These are phyloP conservation scores for Umbelopsis ramanniana DNA, from an alignment of 192 early-diverging fungal species.

Conservation along the genomic window DNA sequence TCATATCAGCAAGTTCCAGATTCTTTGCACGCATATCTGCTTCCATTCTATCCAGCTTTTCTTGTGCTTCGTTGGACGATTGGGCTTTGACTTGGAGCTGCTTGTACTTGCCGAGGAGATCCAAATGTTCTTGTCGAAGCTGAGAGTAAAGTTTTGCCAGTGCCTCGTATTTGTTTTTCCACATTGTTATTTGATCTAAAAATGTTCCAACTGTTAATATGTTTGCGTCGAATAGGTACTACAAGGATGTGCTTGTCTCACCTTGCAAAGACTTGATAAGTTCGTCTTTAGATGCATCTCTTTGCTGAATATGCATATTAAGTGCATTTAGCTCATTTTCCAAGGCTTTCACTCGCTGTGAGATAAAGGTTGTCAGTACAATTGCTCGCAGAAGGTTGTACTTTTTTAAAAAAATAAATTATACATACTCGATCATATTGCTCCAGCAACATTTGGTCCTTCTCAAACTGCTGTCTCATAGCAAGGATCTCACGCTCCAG, in stretches of 20 bases:
- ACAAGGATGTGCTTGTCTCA: conserved; percentile 27
- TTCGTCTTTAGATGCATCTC: conserved; percentile 83
- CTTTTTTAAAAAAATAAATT: background rate
- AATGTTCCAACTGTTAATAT: background rate
- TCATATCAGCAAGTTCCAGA: conserved; percentile 83
- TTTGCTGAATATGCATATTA: conserved; percentile 69
- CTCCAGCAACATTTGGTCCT: conserved; percentile 81
- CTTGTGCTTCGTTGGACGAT: conserved; percentile 82
- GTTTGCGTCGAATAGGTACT: background rate
- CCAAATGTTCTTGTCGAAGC: conserved; percentile 93
- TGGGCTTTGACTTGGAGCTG: conserved; percentile 80
- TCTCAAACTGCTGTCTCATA: conserved; percentile 75
- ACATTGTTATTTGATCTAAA: conserved; percentile 89
- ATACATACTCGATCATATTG: conserved; percentile 80
- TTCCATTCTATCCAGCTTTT: conserved; percentile 81
- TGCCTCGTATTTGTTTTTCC: conserved; percentile 98
- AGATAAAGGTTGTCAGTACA: background rate
- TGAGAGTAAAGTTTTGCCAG: conserved; percentile 98
- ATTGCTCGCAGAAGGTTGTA: background rate
- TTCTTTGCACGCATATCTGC: conserved; percentile 73
- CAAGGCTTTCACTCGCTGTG: conserved; percentile 76
- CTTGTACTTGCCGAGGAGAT: conserved; percentile 91
- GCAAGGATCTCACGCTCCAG: conserved; percentile 82
- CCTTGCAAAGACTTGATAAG: conserved; percentile 82
- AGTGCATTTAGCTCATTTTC: conserved; percentile 83